Evolutionary conservation across 2,329 filamentous ascomycete genomes (phyloP).

Genomic region (Xylariaceae sp.): DNA sequence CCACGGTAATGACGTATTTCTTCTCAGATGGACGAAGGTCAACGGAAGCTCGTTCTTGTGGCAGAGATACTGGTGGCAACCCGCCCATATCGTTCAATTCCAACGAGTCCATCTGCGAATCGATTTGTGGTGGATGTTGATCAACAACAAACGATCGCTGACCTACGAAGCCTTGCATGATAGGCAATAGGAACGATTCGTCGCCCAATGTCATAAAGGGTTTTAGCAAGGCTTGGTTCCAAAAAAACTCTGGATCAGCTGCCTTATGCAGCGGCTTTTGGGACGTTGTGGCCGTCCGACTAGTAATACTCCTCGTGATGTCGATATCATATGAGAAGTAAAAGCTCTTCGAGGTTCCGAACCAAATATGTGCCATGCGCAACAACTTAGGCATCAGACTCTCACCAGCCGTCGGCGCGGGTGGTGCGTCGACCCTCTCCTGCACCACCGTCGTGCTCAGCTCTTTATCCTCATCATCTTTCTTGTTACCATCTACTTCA

Average conservation of each 20-base stretch:
- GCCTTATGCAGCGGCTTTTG: constrained; percentile 71
- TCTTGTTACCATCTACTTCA: constrained; percentile 17
- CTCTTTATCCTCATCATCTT: constrained; percentile 37
- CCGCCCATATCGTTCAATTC: constrained; percentile 40
- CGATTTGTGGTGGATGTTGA: constrained; percentile 61
- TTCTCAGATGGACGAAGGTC: constrained; percentile 55
- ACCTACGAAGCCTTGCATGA: constrained; percentile 95
- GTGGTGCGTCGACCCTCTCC: constrained; percentile 38
- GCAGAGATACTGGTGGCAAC: constrained; percentile 26
- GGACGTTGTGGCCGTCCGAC: constrained; percentile 49
- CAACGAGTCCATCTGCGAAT: constrained; percentile 47
- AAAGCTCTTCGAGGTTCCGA: constrained; percentile 83
- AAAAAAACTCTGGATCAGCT: constrained; percentile 85
- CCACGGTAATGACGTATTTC: constrained; percentile 80
- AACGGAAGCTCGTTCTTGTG: constrained; percentile 32
- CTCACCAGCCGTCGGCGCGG: constrained; percentile 48
- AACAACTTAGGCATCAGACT: constrained; percentile 82
- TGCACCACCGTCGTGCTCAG: constrained; percentile 38
- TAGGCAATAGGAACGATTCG: constrained; percentile 74
- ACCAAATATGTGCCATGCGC: constrained; percentile 82
- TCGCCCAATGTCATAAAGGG: constrained; percentile 79
- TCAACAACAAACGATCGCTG: constrained; percentile 82
- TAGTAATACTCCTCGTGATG: constrained; percentile 72
- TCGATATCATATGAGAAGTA: constrained; percentile 97
- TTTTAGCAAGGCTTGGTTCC: constrained; percentile 79